Evolutionary conservation across 371 early-diverging fungal genomes (phyloP), one percentile per base, ranked within the genome.

Genomic region (Furculomyces boomerangus): DNA sequence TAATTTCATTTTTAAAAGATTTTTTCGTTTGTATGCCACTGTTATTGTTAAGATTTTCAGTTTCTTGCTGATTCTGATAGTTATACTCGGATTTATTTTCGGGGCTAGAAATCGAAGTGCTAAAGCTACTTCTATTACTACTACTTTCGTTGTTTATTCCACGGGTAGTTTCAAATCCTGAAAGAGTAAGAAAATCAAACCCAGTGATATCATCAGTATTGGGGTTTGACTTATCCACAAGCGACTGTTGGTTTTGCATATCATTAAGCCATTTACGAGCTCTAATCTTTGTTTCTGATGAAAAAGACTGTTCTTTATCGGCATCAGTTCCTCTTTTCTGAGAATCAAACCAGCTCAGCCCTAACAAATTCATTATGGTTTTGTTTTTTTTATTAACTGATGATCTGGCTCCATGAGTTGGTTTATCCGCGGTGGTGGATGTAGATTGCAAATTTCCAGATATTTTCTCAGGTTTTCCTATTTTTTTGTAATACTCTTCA

Each of bases 401-500:
- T n/a, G n/a, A n/a, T n/a, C n/a, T n/a, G 13, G 52, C 57, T 14
- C 53, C 7, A 30, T 37, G 3, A 39, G 26, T 3, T 13, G 43
- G 43, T 20, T n/a, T 10, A 20, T 22, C 22, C 3, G 43, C 10
- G 22, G 22, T 3, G 10, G 5, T 22, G 20, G 43, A 3, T 20
- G 10, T 10, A 3, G 43, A 43, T 20, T 43, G 43, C 10, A 5
- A 10, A 43, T 10, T 14, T 25, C 30, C 8, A 44, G 46, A 18
- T 13, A 22, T 10, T 20, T 43, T 43, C 22, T 20, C 22, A 13
- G 22, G 5, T 20, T 43, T 58, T 49, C 44, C 59, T 52, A 47
- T 67, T 62, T 46, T 54, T 40, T 50, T 50, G 24, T 51, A 62
- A 60, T 85, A 86, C 35, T 78, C 72, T 18, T 72, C 75, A 1